Base-by-base conservation (phyloP, 148 eudicot species). In the Rhododendron kiyosumense region DNA sequence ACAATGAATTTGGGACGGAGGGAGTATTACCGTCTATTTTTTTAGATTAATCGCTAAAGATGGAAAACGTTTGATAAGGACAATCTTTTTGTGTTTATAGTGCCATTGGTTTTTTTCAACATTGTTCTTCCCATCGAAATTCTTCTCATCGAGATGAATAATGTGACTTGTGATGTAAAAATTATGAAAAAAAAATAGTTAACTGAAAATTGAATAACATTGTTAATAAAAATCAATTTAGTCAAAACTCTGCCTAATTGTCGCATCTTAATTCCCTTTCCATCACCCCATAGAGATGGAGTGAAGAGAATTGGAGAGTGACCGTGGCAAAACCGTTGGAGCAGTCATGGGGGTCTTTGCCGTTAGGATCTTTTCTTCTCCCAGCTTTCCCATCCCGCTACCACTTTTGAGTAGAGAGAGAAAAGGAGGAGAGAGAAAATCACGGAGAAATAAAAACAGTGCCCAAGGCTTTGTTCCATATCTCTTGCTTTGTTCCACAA, bases 401-500 rank as follows among this genome's bases (percentile, higher is more conserved):
- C 34, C 32, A 59, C 43, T 51, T 22, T 8, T 22, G 10, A 65
- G 14, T 52, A 83, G 85, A 83, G 78, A 65, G 3, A 82, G 76
- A 83, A 34, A 45, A 26, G 14, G 75, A 63, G 73, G 73, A 65
- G 73, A 65, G 73, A 65, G 73, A 24, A 32, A 11, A 41, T 0
- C 8, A 38, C 41, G 79, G 38, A 57, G 32, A 34, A 81, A 54
- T 15, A 11, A 54, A 54, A 54, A 54, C 61, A 17, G 61, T 54
- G 61, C 61, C 24, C 61, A 54, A 54, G 61, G 61, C 61, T 54
- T 54, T 17, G 61, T 59, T 83, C 59, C 13, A 83, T 41, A 41
- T 83, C 78, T 67, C 76, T 83, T 83, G 52, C 85, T 83, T 67
- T 75, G 13, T 43, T 83, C 52, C 76, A 41, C 65, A 65, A 41